Percentiles rank a stretch among this genome's conserved stretches.
Evolutionary conservation across 345 rosid genomes (phyloP).

Genomic region (Kernera saxatilis): DNA sequence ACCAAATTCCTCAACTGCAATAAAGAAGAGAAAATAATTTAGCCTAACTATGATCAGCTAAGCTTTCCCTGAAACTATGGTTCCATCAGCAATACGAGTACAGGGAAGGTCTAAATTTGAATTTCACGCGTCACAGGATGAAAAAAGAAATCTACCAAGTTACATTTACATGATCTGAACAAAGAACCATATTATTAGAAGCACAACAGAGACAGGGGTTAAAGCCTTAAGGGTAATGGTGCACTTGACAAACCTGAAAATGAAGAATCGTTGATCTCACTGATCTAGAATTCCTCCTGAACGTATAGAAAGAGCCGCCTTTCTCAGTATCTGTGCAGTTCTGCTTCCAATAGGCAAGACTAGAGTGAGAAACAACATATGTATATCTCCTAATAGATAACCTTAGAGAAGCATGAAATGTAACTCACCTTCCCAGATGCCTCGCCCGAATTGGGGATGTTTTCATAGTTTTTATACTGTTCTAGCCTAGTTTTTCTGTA

Average conservation of each 20-base stretch:
- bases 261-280: conserved; percentile 74
- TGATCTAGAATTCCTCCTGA: conserved; percentile 60
- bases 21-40: conserved; percentile 5
- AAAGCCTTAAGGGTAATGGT: neutral
- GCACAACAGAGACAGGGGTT: neutral
- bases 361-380: neutral
- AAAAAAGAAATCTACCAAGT: neutral
- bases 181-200: neutral
- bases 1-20: conserved; percentile 76
- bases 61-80: neutral
- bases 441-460: conserved; percentile 64
- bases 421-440: conserved; percentile 52
- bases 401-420: neutral
- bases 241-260: conserved; percentile 49
- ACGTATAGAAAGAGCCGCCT: conserved; percentile 48
- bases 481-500: conserved; percentile 86
- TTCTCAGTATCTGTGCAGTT: conserved; percentile 47
- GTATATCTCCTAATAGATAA: neutral
- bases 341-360: conserved; percentile 27
- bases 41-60: neutral
- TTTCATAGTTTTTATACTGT: conserved; percentile 95
- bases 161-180: neutral
- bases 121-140: neutral
- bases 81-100: neutral
- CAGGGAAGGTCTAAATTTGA: neutral